A percentile compares a stretch with the other conserved stretches of the same genome.
phyloP scores from a whole-genome alignment of 495 filamentous ascomycete species.

The Corynascus novoguineensis region DNA sequence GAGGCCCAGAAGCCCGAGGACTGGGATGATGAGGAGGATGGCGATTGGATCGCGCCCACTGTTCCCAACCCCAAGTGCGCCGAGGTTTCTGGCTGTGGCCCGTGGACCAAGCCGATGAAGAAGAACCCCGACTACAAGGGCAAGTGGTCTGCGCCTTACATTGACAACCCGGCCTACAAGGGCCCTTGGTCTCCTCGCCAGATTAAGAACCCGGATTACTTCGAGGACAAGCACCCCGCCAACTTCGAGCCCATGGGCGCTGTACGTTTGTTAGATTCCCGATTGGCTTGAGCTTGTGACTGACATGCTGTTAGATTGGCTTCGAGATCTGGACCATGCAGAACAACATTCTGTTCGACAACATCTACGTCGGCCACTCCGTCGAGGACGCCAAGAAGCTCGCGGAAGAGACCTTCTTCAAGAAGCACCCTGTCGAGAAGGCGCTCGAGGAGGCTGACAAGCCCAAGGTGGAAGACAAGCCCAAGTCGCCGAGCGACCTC shows the following conservation, averaged over 20 bases:
- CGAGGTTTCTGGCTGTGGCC: constrained; percentile 88
- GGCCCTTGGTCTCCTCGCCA: constrained; percentile 89
- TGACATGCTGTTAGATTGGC: constrained; percentile 54
- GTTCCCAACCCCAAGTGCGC: constrained; percentile 94
- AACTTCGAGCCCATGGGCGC: constrained; percentile 98
- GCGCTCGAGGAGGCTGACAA: constrained; percentile 74
- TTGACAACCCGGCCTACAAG: constrained; percentile 99
- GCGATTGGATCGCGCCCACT: constrained; percentile 93
- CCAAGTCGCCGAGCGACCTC: constrained; percentile 63
- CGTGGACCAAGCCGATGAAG: constrained; percentile 87
- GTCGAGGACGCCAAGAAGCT: constrained; percentile 87
- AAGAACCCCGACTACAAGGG: constrained; percentile 98
- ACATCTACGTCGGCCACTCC: constrained; percentile 99
- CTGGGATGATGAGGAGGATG: constrained; percentile 99
- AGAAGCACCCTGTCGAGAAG: constrained; percentile 84
- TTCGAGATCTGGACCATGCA: constrained; percentile 99
- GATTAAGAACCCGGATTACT: constrained; percentile 96
- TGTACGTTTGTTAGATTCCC: constrained; percentile 49
- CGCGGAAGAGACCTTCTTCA: constrained; percentile 83
- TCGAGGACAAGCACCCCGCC: constrained; percentile 93
- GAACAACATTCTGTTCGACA: constrained; percentile 97
- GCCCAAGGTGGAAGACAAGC: constrained; percentile 67
- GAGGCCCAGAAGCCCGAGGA: constrained; percentile 98
- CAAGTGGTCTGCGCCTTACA: constrained; percentile 89
- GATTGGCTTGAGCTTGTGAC: background rate